phyloP scores from a whole-genome alignment of 2,329 filamentous ascomycete genomes.

The Fusarium burgessii region DNA sequence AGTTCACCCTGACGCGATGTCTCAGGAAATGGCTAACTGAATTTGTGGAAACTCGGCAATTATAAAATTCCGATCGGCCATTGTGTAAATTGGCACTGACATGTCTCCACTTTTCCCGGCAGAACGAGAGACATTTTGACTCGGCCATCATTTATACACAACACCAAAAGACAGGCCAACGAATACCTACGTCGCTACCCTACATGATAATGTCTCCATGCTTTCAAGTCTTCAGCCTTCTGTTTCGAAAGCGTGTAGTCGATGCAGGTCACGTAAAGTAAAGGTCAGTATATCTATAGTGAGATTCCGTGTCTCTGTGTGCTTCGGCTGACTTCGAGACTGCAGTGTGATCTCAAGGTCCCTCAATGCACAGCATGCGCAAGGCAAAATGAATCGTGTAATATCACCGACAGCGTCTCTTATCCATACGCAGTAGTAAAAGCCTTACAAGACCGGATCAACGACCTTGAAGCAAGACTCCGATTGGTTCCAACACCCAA shows the following conservation, averaged over 20 bases:
- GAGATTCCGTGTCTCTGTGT: fast-evolving
- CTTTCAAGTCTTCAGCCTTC: not conserved
- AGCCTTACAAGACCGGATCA: not conserved
- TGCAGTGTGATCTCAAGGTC: not conserved
- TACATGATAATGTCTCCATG: not conserved
- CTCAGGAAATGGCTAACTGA: too few species aligned
- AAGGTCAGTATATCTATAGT: not conserved
- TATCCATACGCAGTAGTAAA: not conserved
- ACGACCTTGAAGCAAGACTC: slow-evolving; percentile 1
- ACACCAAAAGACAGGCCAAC: too few species aligned
- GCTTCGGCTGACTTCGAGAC: not conserved
- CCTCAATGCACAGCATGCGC: slow-evolving; percentile 4
- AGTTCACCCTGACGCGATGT: too few species aligned
- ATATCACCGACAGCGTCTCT: not conserved
- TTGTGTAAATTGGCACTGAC: not conserved
- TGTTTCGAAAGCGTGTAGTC: not conserved
- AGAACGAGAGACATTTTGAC: not conserved
- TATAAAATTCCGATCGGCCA: slow-evolving; percentile 1
- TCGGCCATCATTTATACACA: fast-evolving
- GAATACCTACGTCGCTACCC: not conserved
- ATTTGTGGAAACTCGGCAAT: not conserved
- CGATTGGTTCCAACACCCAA: not conserved
- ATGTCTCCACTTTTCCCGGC: not conserved
- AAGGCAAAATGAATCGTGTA: not conserved
- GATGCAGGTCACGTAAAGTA: slow-evolving; percentile 6